Base-by-base conservation (phyloP, 495 filamentous ascomycete species). In the Cudoniella acicularis region DNA sequence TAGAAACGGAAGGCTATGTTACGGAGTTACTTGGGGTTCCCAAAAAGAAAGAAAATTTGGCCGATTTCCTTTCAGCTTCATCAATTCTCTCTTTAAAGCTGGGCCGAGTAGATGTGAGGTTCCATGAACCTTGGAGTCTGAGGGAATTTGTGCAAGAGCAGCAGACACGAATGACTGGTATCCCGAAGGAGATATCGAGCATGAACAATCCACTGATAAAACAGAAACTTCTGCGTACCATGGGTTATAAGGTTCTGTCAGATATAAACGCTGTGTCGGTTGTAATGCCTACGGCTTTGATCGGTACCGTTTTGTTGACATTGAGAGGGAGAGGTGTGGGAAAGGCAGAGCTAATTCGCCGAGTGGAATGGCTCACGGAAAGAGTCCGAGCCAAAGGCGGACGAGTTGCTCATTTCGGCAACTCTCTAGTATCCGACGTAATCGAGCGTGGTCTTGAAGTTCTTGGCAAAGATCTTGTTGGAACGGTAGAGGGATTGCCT, bases 221-320 rank as follows among this genome's bases (percentile, higher is more conserved):
- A 60, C 67, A 86, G 72, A 77, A 82, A 78, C 73, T 97, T 17
- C 74, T 98, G 3, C 78, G 91, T 47, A 92, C 88, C 0, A 72
- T 98, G 40, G 94, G 94, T 1, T 98, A 96, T 70, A 88, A 87
- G 59, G 91, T 97, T 11, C 77, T 98, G 22, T 87, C 88, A 2
- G 90, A 98, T 64, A 98, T 98, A 75, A 98, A 98, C 69, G 80
- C 87, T 25, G 93, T 96, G 1, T 96, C 92, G 1, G 94, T 98
- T 1, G 91, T 97, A 54, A 98, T 98, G 94, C 94, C 94, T 2
- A 96, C 94, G 0, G 90, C 93, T 6, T 79, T 98, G 43, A 93
- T 98, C 27, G 94, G 94, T 10, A 98, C 94, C 0, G 90, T 98
- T 0, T 79, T 98, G 0, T 78, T 98, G 22, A 98, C 94, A 0